phyloP scores from a whole-genome alignment of 164 flowering plant genomes.

The Chimonanthus salicifolius region DNA sequence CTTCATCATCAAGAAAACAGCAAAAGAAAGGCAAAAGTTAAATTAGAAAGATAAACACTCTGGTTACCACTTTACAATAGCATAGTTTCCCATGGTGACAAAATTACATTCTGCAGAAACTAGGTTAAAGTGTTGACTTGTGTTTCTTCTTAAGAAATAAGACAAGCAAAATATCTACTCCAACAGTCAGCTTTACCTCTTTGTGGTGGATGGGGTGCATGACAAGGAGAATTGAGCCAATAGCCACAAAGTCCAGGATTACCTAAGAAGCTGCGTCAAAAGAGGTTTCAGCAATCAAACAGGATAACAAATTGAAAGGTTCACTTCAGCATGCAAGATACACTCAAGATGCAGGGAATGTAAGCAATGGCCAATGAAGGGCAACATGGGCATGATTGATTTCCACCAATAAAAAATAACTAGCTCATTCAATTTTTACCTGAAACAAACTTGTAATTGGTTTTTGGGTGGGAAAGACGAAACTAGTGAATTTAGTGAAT shows the following conservation, averaged over 20 bases:
- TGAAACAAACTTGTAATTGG: background rate
- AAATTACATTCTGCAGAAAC: no score
- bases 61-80: background rate
- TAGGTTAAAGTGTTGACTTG: no score
- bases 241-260: constrained; percentile 82
- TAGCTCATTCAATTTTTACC: background rate
- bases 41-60: background rate
- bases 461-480: background rate
- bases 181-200: constrained; percentile 46
- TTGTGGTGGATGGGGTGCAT: constrained; percentile 39
- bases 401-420: no score
- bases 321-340: background rate
- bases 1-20: no score
- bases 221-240: constrained; percentile 72
- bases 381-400: no score
- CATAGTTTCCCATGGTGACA: background rate
- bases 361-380: no score
- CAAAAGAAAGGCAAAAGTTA: no score
- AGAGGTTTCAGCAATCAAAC: background rate
- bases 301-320: background rate
- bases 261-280: constrained; percentile 61
- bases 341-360: no score
- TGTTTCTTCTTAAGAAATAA: background rate
- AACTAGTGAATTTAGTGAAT: background rate
- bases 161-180: background rate